Conservation (phyloP, 805 yeast genomes). For the Candida fluviatilis region DNA sequence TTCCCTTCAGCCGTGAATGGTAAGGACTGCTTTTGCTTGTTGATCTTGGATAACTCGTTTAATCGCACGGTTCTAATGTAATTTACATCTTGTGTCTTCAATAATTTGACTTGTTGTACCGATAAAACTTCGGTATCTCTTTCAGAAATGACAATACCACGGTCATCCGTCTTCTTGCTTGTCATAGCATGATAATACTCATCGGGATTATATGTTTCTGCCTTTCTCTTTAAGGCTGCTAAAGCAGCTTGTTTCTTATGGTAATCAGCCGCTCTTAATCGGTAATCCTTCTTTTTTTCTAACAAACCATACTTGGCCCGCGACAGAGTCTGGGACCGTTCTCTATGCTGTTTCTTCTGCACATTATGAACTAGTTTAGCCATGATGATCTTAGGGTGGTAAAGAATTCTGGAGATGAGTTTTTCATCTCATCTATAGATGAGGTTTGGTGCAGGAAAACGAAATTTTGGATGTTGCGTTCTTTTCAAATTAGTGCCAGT, state of each 20-base stretch:
- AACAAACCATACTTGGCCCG: constrained; percentile 77
- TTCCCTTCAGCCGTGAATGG: constrained; percentile 58
- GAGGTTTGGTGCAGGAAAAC: constrained; percentile 8
- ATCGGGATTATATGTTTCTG: constrained; percentile 78
- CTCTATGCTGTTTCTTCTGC: constrained; percentile 94
- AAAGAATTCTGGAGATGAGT: neutral
- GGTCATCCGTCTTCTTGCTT: constrained; percentile 56
- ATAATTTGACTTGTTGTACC: constrained; percentile 71
- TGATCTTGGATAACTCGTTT: constrained; percentile 63
- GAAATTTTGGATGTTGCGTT: neutral
- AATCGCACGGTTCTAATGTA: constrained; percentile 76
- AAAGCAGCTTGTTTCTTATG: constrained; percentile 60
- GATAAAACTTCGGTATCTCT: constrained; percentile 59
- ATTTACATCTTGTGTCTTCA: constrained; percentile 88
- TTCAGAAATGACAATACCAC: constrained; percentile 65
- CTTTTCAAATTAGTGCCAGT: neutral
- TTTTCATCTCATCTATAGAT: too few relatives aligned
- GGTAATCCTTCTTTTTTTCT: constrained; percentile 72
- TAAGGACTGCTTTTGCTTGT: constrained; percentile 47
- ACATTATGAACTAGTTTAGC: constrained; percentile 81
- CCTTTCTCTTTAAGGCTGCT: constrained; percentile 70
- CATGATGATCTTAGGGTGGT: too few relatives aligned
- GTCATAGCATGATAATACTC: constrained; percentile 96
- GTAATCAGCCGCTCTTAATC: constrained; percentile 50
- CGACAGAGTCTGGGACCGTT: constrained; percentile 80